These are phyloP conservation scores for Panicum hallii DNA, from an alignment of 202 grass and related monocot genomes.

Conservation along the genomic window DNA sequence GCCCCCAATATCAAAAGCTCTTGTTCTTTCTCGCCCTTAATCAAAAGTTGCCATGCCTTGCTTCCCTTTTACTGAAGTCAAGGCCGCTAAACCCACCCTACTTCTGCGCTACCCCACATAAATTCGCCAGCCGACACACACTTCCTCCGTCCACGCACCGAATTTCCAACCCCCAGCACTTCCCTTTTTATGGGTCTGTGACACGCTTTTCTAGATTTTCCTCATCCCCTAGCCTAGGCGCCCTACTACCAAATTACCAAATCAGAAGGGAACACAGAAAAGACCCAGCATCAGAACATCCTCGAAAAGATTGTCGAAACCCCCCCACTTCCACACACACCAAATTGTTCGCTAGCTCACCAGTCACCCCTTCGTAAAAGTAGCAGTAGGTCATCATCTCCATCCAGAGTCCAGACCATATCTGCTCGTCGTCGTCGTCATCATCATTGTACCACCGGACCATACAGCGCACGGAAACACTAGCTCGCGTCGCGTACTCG, in stretches of 20 bases:
- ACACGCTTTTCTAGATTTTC: not conserved
- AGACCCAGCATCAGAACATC: not conserved
- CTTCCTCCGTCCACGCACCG: not conserved
- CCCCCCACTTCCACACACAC: not conserved
- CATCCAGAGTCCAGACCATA: not conserved
- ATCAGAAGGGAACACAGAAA: not conserved
- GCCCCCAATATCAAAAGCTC: not conserved
- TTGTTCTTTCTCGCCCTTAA: conserved; percentile 12
- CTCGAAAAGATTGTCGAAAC: not conserved
- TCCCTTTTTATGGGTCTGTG: not conserved
- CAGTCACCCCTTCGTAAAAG: not conserved
- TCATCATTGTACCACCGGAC: conserved; percentile 10
- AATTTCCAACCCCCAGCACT: not conserved
- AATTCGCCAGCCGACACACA: not conserved
- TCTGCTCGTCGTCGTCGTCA: not conserved
- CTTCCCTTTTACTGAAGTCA: not conserved
- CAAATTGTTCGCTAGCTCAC: conserved; percentile 8
- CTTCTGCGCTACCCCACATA: not conserved
- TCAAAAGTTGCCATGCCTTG: conserved; percentile 9
- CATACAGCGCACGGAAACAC: conserved; percentile 55
- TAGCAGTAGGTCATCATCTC: not conserved
- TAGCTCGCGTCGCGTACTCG: not conserved
- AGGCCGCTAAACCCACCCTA: not conserved
- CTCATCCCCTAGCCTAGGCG: not conserved
- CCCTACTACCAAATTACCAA: not conserved